Evolutionary conservation across 768 basidiomycete genomes (phyloP).

Genomic region (Calocybe cyanea): DNA sequence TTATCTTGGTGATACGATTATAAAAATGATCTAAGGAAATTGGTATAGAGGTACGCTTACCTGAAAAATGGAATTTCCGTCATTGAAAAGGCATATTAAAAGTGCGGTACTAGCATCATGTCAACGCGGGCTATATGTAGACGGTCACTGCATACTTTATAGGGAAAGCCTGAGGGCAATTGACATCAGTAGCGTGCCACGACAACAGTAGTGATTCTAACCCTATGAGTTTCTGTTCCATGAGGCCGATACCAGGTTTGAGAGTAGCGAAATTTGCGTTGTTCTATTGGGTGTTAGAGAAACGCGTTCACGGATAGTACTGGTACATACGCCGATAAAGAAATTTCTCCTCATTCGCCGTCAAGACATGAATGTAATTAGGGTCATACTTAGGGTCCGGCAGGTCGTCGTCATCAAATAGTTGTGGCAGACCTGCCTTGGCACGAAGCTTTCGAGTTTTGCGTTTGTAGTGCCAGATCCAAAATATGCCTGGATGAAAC

Average conservation of each 20-base stretch:
- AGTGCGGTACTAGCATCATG: slow-evolving; percentile 50
- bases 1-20: slow-evolving; percentile 32
- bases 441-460: slow-evolving; percentile 53
- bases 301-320: not conserved
- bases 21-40: not conserved
- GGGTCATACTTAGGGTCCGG: slow-evolving; percentile 74
- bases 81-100: slow-evolving; percentile 67
- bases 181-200: not conserved
- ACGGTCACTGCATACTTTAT: slow-evolving; percentile 43
- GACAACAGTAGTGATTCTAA: slow-evolving; percentile 21
- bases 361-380: slow-evolving; percentile 69
- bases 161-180: slow-evolving; percentile 55
- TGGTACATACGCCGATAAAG: slow-evolving; percentile 56
- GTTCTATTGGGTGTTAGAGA: slow-evolving; percentile 38
- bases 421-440: slow-evolving; percentile 59
- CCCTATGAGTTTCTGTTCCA: slow-evolving; percentile 76
- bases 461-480: slow-evolving; percentile 74
- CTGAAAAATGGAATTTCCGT: slow-evolving; percentile 82
- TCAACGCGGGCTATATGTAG: not conserved
- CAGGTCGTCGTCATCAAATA: slow-evolving; percentile 74
- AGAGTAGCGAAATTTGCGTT: slow-evolving; percentile 61
- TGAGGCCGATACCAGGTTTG: slow-evolving; percentile 89
- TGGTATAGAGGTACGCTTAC: slow-evolving; percentile 25
- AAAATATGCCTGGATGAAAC: slow-evolving; percentile 50
- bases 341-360: slow-evolving; percentile 58